Conservation (phyloP, 176 grass and related monocot species). For the Carex scoparia region DNA sequence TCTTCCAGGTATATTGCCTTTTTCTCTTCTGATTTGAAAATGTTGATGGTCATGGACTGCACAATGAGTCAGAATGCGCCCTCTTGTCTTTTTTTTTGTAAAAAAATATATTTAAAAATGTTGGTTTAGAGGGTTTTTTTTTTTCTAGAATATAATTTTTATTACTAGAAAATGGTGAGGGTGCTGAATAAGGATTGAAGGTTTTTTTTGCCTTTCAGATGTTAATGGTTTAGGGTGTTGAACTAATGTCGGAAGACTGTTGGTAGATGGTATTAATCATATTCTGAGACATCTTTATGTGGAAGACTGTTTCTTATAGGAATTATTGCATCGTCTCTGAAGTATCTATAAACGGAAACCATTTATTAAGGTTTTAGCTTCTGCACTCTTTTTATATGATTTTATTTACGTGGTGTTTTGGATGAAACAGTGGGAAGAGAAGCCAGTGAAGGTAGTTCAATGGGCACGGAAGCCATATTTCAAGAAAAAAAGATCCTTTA, state of each 20-base stretch:
- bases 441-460: slow-evolving; percentile 30
- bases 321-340: not conserved
- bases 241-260: not conserved
- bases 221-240: not conserved
- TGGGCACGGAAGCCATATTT: slow-evolving; percentile 52
- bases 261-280: not conserved
- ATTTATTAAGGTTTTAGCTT: not conserved
- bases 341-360: not conserved
- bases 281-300: not conserved
- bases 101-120: not conserved
- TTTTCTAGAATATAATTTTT: not conserved
- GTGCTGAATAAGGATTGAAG: not conserved
- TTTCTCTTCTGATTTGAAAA: not conserved
- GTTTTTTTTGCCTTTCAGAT: not conserved
- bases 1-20: slow-evolving; percentile 67
- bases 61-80: not conserved
- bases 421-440: slow-evolving; percentile 35
- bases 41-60: not conserved
- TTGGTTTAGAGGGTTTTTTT: not conserved
- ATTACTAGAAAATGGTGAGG: not conserved
- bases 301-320: not conserved
- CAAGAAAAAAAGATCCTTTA: slow-evolving; percentile 75
- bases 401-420: not conserved
- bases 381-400: not conserved
- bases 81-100: not conserved